A percentile compares a stretch with the other conserved stretches of the same genome.
Evolutionary conservation across 768 basidiomycete genomes (phyloP).

Genomic region (Kockovaella imperatae): DNA sequence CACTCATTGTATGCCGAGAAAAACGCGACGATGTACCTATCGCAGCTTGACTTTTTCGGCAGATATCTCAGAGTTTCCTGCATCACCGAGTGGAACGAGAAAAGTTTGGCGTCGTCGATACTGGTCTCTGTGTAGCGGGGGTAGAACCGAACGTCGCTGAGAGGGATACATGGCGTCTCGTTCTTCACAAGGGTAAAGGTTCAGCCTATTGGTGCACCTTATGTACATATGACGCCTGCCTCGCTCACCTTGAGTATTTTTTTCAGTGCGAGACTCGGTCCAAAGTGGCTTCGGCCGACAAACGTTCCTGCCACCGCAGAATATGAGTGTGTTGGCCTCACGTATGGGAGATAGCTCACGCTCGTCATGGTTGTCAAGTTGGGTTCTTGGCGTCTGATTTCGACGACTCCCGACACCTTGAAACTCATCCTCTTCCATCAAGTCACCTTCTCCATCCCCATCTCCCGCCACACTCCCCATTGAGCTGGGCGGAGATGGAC

Average conservation of each 20-base stretch:
- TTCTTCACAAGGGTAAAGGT: not conserved
- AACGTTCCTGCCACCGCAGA: conserved; percentile 1
- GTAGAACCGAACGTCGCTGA: conserved; percentile 8
- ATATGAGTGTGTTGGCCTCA: too few species aligned
- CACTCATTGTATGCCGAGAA: conserved; percentile 21
- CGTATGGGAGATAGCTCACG: not conserved
- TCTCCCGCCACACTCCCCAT: not conserved
- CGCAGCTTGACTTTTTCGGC: not conserved
- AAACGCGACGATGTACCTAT: conserved; percentile 9
- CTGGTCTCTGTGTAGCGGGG: conserved; percentile 1
- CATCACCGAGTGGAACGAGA: conserved; percentile 9
- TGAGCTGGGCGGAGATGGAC: not conserved
- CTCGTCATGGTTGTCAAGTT: not conserved
- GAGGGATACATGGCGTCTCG: conserved; percentile 8
- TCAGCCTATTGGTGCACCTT: too few species aligned
- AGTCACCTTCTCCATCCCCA: not conserved
- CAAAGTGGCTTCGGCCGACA: conserved; percentile 23
- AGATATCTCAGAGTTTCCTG: conserved; percentile 13
- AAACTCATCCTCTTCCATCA: not conserved
- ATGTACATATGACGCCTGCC: not conserved
- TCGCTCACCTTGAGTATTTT: conserved; percentile 15
- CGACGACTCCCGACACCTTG: not conserved
- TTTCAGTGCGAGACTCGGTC: conserved; percentile 16
- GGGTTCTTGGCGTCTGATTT: not conserved
- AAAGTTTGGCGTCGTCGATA: conserved; percentile 11